Conservation (phyloP, 2,329 filamentous ascomycete species). For the Clarireedia paspali region DNA sequence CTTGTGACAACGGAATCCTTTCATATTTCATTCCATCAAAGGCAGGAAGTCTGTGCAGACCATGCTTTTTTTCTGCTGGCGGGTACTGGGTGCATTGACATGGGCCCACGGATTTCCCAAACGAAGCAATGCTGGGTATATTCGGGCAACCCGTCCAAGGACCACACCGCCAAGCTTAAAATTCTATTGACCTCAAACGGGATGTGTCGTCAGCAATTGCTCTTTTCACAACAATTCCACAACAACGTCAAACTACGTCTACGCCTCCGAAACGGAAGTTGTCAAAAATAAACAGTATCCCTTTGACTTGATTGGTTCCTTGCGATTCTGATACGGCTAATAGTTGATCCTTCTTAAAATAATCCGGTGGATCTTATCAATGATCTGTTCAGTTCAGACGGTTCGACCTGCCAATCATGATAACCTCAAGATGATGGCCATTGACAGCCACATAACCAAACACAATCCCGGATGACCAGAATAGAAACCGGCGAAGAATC, state of each 20-base stretch:
- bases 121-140: background rate
- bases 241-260: background rate
- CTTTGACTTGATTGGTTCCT: background rate
- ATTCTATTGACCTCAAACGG: background rate
- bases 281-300: background rate
- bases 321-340: too few species aligned
- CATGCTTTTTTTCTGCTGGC: background rate
- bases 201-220: slow-evolving; percentile 3
- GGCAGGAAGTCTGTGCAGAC: background rate
- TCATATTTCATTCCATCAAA: too few species aligned
- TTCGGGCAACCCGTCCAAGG: background rate
- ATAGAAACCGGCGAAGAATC: background rate
- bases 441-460: background rate
- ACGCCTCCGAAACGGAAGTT: background rate
- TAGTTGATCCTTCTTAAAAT: too few species aligned
- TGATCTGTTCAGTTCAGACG: background rate
- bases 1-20: background rate
- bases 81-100: background rate
- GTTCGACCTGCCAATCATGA: background rate
- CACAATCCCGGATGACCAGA: background rate
- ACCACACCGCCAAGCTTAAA: background rate
- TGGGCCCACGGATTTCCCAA: background rate
- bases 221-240: background rate
- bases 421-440: background rate
- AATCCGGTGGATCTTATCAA: background rate